Evolutionary conservation across 2,329 filamentous ascomycete species (phyloP).

Genomic region (Septoria petroselini): DNA sequence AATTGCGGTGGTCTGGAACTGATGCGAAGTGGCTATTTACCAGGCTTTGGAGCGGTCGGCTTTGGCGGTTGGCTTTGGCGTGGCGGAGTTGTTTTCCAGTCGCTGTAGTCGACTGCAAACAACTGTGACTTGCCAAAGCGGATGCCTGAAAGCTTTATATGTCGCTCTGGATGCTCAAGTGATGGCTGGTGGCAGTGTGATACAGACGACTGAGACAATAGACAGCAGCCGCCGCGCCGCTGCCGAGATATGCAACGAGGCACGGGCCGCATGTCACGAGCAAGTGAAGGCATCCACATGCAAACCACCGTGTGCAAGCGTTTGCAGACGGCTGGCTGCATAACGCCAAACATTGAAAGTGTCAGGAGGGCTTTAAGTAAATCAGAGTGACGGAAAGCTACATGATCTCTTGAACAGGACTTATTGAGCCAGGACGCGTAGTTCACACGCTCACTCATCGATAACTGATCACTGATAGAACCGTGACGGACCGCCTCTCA

Average conservation of each 20-base stretch:
- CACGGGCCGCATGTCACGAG: conserved; percentile 12
- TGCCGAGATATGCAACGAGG: conserved; percentile 5
- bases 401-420: not conserved
- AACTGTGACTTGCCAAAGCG: conserved; percentile 1
- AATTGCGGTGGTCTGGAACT: not conserved
- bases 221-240: not conserved
- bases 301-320: not conserved
- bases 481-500: too few species aligned
- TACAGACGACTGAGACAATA: conserved; percentile 11
- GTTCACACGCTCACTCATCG: not conserved
- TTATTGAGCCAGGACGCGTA: not conserved
- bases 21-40: conserved; percentile 5
- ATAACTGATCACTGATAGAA: not conserved
- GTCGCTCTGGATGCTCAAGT: conserved; percentile 1
- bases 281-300: conserved; percentile 10
- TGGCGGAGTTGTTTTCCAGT: not conserved
- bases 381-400: not conserved
- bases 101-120: conserved; percentile 6
- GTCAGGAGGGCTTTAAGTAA: not conserved
- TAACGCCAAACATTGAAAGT: not conserved
- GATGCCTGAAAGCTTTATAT: conserved; percentile 3
- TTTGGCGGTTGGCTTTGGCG: not conserved
- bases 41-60: not conserved
- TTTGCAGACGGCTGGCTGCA: conserved; percentile 12
- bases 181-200: conserved; percentile 11